A percentile compares a stretch with the other conserved stretches of the same genome.
Evolutionary conservation across 108 stramenopile genomes (phyloP).

Genomic region (Pseudonitzschia pungens): DNA sequence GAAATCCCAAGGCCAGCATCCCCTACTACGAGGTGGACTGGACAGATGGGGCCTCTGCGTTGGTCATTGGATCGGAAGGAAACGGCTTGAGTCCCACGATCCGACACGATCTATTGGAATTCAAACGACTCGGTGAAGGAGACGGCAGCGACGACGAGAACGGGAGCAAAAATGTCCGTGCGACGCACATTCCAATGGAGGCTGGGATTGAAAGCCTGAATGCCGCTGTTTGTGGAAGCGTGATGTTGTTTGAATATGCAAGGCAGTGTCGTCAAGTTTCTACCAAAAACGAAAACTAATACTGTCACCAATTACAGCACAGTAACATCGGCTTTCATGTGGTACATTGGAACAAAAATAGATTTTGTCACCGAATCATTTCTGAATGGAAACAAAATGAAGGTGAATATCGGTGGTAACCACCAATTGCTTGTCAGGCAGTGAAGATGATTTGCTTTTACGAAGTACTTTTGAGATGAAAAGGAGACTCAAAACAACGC

Average conservation of each 20-base stretch:
- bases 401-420: too few species aligned
- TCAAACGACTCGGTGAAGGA: neutral
- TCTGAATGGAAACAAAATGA: too few species aligned
- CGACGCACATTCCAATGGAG: slow-evolving; percentile 83
- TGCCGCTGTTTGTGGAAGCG: slow-evolving; percentile 84
- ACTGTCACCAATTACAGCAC: neutral
- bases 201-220: slow-evolving; percentile 85
- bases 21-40: slow-evolving; percentile 67
- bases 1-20: neutral
- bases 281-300: neutral
- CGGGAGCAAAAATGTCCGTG: neutral
- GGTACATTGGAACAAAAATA: too few species aligned
- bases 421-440: too few species aligned
- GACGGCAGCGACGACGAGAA: neutral
- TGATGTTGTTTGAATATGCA: slow-evolving; percentile 79
- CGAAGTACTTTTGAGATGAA: too few species aligned
- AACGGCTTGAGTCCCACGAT: slow-evolving; percentile 62
- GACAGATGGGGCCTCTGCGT: slow-evolving; percentile 35
- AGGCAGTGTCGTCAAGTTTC: slow-evolving; percentile 15
- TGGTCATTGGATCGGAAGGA: slow-evolving; percentile 85
- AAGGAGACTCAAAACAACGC: too few species aligned
- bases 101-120: slow-evolving; percentile 45
- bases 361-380: too few species aligned
- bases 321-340: too few species aligned
- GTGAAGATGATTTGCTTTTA: too few species aligned